Evolutionary conservation across 2,329 filamentous ascomycete genomes (phyloP), one percentile per base, ranked within the genome.

Genomic region (Fusarium bulbicola): DNA sequence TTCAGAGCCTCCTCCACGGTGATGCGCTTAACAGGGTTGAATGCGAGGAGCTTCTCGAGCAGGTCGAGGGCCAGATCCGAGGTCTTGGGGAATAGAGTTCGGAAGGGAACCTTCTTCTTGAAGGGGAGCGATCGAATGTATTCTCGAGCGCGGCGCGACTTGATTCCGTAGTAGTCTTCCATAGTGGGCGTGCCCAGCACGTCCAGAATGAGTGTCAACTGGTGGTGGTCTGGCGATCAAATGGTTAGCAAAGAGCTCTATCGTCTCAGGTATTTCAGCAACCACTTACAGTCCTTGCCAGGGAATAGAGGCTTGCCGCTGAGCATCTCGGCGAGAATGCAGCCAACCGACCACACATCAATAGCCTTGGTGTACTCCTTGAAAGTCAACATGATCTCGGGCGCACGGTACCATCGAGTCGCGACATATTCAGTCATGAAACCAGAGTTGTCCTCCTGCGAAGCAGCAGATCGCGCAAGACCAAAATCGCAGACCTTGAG

Each of bases 351-450:
- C 96, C 96, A 99, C 16, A 99, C 95, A 80, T 99, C 96, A 80
- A 99, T 99, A 47, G 96, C 96, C 85, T 98, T 99, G 78, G 96
- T 99, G 86, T 99, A 99, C 85, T 99, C 96, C 86, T 99, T 98
- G 88, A 98, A 99, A 18, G 96, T 99, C 86, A 99, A 92, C 96
- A 99, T 99, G 83, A 99, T 99, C 83, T 99, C 96, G 7, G 96
- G 96, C 11, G 96, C 96, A 84, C 96, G 95, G 85, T 99, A 99
- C 96, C 96, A 99, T 79, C 96, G 92, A 52, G 96, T 99, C 58
- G 96, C 96, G 64, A 99, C 96, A 82, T 99, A 99, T 97, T 99
- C 96, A 21, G 96, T 99, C 96, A 99, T 99, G 90, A 99, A 99
- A 28, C 96, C 96, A n/a, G 95, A 98, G 85, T 99, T 99, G 84